Conservation (phyloP, 2,329 filamentous ascomycete species). For the Pezicula rhizophila region DNA sequence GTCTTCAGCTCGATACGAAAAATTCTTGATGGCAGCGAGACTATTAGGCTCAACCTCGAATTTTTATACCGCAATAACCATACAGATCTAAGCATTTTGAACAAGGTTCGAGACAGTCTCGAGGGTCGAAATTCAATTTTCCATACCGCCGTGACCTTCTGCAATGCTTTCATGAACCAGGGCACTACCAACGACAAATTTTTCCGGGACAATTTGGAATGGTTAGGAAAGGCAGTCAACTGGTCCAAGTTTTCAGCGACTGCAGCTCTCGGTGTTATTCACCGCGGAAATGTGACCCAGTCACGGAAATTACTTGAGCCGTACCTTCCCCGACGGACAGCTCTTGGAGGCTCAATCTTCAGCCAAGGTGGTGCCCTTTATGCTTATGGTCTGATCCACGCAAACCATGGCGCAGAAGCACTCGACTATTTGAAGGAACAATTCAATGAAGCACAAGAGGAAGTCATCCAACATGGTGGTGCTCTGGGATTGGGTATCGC, state of each 20-base stretch:
- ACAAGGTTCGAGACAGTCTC: slow-evolving; percentile 92
- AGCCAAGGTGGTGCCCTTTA: slow-evolving; percentile 95
- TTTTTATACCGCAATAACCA: slow-evolving; percentile 95
- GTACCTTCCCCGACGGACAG: slow-evolving; percentile 76
- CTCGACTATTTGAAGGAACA: slow-evolving; percentile 71
- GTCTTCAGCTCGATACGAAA: slow-evolving; percentile 58
- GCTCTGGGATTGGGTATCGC: slow-evolving; percentile 93
- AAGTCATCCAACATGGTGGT: slow-evolving; percentile 95
- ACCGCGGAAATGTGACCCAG: slow-evolving; percentile 89
- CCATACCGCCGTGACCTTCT: slow-evolving; percentile 94
- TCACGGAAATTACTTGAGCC: slow-evolving; percentile 90
- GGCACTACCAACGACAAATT: slow-evolving; percentile 98
- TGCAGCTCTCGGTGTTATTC: slow-evolving; percentile 91
- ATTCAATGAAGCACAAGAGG: slow-evolving; percentile 72
- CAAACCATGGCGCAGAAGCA: slow-evolving; percentile 92
- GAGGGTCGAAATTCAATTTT: slow-evolving; percentile 97
- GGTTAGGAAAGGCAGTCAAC: slow-evolving; percentile 96
- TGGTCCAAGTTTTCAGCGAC: slow-evolving; percentile 99
- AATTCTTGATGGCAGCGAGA: slow-evolving; percentile 82
- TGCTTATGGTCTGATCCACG: slow-evolving; percentile 91
- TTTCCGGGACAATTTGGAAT: slow-evolving; percentile 95
- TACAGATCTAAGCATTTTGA: slow-evolving; percentile 84
- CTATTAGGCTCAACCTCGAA: slow-evolving; percentile 89
- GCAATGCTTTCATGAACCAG: slow-evolving; percentile 98
- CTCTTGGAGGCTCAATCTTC: slow-evolving; percentile 80